A percentile compares a stretch with the other conserved stretches of the same genome.
These are phyloP conservation scores for Heliosperma pusillum DNA, from an alignment of 148 eudicot species.

Conservation along the genomic window DNA sequence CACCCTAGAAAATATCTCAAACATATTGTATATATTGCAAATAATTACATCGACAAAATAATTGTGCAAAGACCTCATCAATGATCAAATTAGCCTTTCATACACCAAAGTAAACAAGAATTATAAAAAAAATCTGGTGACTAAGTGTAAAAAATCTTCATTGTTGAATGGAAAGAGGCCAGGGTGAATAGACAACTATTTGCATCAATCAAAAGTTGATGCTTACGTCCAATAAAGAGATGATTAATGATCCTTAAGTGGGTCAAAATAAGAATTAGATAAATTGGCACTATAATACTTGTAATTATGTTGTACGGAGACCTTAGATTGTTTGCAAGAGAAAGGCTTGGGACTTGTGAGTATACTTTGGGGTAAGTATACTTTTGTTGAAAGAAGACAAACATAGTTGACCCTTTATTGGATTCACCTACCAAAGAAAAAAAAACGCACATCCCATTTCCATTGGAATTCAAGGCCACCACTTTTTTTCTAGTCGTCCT, in stretches of 20 bases:
- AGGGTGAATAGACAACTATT: too few species aligned
- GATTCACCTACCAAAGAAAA: neutral
- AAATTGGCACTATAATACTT: neutral
- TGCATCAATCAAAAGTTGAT: neutral
- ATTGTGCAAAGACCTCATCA: too few species aligned
- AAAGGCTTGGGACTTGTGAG: neutral
- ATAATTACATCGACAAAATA: too few species aligned
- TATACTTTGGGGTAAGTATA: neutral
- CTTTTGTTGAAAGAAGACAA: neutral
- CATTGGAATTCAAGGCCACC: neutral
- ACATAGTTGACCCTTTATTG: neutral
- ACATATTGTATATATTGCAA: too few species aligned
- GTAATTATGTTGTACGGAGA: neutral
- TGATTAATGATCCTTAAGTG: too few species aligned
- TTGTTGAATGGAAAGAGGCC: too few species aligned
- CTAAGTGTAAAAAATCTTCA: too few species aligned
- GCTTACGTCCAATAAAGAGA: too few species aligned
- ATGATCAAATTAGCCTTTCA: too few species aligned
- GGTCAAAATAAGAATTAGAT: neutral
- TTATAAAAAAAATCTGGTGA: too few species aligned
- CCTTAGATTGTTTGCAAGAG: neutral
- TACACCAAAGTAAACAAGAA: too few species aligned
- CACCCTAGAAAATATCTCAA: too few species aligned
- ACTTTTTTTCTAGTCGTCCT: neutral
- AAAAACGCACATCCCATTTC: constrained; percentile 4